These are phyloP conservation scores for Ganoderma leucocontextum DNA, from an alignment of 1,284 basidiomycete species.

Conservation along the genomic window DNA sequence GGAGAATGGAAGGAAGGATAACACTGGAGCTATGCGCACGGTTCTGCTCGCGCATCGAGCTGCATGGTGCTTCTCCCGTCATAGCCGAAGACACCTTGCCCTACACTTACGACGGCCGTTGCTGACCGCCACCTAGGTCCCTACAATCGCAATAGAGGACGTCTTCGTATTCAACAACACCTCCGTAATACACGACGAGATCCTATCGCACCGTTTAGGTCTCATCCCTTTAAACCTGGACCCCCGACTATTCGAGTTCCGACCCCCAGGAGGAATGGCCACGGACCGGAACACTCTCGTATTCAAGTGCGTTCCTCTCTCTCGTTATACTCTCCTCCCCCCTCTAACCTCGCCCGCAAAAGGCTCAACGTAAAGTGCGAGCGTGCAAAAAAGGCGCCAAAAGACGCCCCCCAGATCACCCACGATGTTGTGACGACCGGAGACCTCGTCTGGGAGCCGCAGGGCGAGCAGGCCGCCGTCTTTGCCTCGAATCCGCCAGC, in stretches of 20 bases:
- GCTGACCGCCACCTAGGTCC: constrained; percentile 64
- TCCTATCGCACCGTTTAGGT: background rate
- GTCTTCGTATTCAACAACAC: constrained; percentile 91
- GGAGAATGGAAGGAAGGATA: background rate
- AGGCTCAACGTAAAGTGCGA: constrained; percentile 7
- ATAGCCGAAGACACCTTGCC: background rate
- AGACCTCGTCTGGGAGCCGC: constrained; percentile 84
- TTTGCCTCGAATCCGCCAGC: constrained; percentile 64
- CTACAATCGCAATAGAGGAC: constrained; percentile 92
- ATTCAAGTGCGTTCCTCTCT: background rate
- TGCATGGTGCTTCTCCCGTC: background rate
- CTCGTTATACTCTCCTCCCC: background rate
- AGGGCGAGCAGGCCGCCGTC: constrained; percentile 81
- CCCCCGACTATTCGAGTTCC: constrained; percentile 7
- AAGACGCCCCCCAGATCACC: constrained; percentile 18
- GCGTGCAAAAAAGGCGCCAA: constrained; percentile 6
- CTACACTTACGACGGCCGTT: background rate
- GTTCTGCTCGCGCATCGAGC: background rate
- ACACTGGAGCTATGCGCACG: background rate
- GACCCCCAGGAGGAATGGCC: background rate
- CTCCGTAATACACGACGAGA: constrained; percentile 7
- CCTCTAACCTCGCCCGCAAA: too few relatives aligned
- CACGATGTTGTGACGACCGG: constrained; percentile 71
- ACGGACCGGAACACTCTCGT: constrained; percentile 4
- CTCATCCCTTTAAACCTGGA: constrained; percentile 6